Evolutionary conservation across 257 asterid species (phyloP).

Genomic region (Gynochthodes officinalis): DNA sequence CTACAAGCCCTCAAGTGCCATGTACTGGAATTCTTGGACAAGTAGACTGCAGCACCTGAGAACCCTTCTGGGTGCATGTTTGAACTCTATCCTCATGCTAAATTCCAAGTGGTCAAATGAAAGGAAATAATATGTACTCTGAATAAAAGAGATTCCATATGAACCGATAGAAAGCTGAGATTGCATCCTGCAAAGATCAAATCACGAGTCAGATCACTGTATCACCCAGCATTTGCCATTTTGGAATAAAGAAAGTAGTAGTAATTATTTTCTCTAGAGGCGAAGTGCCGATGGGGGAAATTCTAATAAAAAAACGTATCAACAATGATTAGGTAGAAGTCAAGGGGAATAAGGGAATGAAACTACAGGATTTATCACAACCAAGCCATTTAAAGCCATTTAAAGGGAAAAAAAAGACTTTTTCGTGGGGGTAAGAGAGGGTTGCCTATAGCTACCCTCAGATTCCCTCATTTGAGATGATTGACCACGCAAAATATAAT

Average conservation of each 20-base stretch:
- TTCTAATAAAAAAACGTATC: no score
- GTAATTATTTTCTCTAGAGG: background rate
- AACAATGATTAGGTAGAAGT: no score
- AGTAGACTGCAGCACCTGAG: background rate
- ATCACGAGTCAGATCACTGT: background rate
- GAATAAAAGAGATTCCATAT: constrained; percentile 94
- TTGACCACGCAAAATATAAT: background rate
- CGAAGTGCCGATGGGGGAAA: background rate
- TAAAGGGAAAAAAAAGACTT: no score
- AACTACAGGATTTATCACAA: background rate
- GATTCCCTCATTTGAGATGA: background rate
- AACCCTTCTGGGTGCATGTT: constrained; percentile 9
- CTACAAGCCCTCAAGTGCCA: background rate
- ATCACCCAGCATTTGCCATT: background rate
- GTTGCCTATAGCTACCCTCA: background rate
- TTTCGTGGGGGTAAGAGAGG: no score
- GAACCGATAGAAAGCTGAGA: constrained; percentile 68
- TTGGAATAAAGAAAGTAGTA: background rate
- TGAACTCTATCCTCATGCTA: constrained; percentile 26
- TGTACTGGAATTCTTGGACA: background rate
- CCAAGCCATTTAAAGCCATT: background rate
- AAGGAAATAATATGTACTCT: constrained; percentile 82
- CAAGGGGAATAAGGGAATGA: background rate
- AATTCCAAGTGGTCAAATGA: constrained; percentile 42
- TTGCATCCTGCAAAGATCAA: constrained; percentile 73